Base-by-base conservation (phyloP, 2,329 filamentous ascomycete genomes). In the Pseudogymnoascus sp. region DNA sequence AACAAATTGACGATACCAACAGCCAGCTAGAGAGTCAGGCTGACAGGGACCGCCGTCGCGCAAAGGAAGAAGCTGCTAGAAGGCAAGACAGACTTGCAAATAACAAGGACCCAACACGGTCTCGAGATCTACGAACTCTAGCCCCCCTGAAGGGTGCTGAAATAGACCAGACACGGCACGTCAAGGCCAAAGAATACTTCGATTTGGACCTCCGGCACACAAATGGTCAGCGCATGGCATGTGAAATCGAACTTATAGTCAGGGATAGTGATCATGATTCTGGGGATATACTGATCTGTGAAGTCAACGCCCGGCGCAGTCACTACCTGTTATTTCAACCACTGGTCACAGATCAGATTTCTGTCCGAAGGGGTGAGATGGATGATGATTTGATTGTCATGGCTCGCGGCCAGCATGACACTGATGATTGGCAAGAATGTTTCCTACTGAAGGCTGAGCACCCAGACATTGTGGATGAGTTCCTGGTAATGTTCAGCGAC, bases 301-400 rank as follows among this genome's bases (percentile, higher is more conserved):
- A 97, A 73, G 85, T 92, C n/a, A 91, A 92, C 47, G 82, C 84
- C 60, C 81, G 82, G 5, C 85, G 88, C 11, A 84, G 85, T 60
- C 78, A 79, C 29, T 97, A 91, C 85, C 81, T 99, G 4, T 81
- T 99, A 0, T 96, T 99, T 69, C 89, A 92, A n/a, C 93, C 94
- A 0, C 80, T 97, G n/a, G 80, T 86, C 15, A 80, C 84, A 65
- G 79, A 81, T 36, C 81, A 84, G 63, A 81, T 96, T 17, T 97
- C 94, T 10, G 90, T 92, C 58, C 86, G 93, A 39, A 85, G 81
- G 63, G 92, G 92, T 10, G 86, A 92, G 37, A 73, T 76, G 37
- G 79, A 82, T 60, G 82, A 84, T 29, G 87, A 95, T 66, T 81
- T 97, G 64, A 81, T 96, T 7, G 77, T 96, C 63, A 97, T 97